phyloP scores from a whole-genome alignment of 805 yeast genomes.

The Suhomyces emberorum region DNA sequence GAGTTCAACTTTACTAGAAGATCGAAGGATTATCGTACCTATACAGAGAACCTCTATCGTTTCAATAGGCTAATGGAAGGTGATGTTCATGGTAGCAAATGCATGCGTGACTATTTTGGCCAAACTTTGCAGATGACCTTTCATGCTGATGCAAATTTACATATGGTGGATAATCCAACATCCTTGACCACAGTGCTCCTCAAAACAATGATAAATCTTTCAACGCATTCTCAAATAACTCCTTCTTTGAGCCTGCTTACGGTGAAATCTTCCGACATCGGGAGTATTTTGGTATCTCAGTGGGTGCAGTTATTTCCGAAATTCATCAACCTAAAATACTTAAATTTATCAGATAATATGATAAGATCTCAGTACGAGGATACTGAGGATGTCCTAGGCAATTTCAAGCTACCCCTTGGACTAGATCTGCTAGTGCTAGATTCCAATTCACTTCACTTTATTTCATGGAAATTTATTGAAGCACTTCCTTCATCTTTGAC shows the following conservation, averaged over 20 bases:
- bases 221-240: constrained; percentile 12
- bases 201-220: constrained; percentile 22
- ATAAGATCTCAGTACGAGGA: constrained; percentile 13
- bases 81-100: not conserved
- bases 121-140: constrained; percentile 19
- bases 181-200: constrained; percentile 27
- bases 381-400: constrained; percentile 17
- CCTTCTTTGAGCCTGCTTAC: constrained; percentile 20
- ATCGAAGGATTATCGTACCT: constrained; percentile 21
- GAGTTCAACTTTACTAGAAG: constrained; percentile 21
- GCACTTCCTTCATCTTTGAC: constrained; percentile 28
- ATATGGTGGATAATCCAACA: constrained; percentile 29
- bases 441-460: constrained; percentile 19
- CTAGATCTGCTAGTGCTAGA: constrained; percentile 23
- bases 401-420: constrained; percentile 23
- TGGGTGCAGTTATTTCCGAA: constrained; percentile 31
- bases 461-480: constrained; percentile 17
- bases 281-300: constrained; percentile 25
- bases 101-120: constrained; percentile 12
- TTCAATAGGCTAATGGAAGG: constrained; percentile 17
- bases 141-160: constrained; percentile 26
- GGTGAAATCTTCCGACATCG: constrained; percentile 33
- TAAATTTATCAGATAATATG: constrained; percentile 25
- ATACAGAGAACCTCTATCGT: constrained; percentile 17
- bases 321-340: constrained; percentile 14